A percentile compares a stretch with the other conserved stretches of the same genome.
phyloP scores from a whole-genome alignment of 2,329 filamentous ascomycete genomes.

The Trichoderma simmonsii region DNA sequence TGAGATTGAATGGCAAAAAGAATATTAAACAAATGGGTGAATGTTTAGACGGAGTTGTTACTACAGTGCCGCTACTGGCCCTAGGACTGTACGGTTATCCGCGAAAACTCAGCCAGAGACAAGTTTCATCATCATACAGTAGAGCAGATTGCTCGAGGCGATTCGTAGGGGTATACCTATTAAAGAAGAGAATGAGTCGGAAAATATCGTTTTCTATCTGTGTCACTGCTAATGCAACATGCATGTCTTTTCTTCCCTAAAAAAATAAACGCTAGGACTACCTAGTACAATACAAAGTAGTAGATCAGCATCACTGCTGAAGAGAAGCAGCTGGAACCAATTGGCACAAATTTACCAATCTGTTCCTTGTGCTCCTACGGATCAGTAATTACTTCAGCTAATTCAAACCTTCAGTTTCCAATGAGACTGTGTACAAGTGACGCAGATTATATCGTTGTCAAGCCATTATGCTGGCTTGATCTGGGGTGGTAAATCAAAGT shows the following conservation, averaged over 20 bases:
- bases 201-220: neutral
- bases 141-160: neutral
- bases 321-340: neutral
- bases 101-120: neutral
- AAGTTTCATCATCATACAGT: neutral
- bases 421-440: neutral
- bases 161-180: neutral
- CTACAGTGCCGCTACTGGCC: neutral
- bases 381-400: neutral
- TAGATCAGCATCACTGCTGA: neutral
- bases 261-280: neutral
- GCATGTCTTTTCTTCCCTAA: neutral
- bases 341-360: neutral
- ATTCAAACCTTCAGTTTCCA: neutral
- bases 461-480: neutral
- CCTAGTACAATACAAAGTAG: neutral
- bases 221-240: neutral
- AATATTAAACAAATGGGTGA: neutral
- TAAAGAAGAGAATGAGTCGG: neutral
- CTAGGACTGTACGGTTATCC: neutral
- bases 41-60: neutral
- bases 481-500: neutral
- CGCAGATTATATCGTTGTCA: neutral
- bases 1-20: neutral
- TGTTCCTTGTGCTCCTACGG: accelerated